These are phyloP conservation scores for Danielia reshetovae DNA, from an alignment of 805 yeast genomes.

Conservation along the genomic window DNA sequence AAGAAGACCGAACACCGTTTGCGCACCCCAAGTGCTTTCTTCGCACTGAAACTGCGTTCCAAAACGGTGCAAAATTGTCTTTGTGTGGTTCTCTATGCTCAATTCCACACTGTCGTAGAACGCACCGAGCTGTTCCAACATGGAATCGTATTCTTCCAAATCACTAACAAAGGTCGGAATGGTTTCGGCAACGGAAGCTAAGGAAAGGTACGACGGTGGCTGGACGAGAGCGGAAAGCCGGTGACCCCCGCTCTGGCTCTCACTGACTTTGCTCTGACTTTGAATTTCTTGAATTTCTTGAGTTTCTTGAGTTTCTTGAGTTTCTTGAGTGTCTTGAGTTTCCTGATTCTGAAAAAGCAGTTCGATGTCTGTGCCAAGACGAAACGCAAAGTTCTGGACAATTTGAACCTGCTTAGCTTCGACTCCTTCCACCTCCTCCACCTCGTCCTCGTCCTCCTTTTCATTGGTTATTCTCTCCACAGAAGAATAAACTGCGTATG, in stretches of 20 bases:
- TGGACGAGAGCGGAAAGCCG: too few species aligned
- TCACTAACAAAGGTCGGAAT: slow-evolving; percentile 21
- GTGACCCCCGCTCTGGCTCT: too few species aligned
- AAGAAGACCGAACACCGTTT: neutral
- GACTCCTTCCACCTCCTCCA: too few species aligned
- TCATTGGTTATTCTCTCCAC: too few species aligned
- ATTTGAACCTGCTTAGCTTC: too few species aligned
- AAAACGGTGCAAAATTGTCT: neutral
- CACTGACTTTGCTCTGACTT: too few species aligned
- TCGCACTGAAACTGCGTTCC: neutral
- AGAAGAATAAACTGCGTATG: too few species aligned
- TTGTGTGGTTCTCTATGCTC: neutral
- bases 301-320: too few species aligned
- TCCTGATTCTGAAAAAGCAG: neutral
- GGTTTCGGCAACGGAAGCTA: slow-evolving; percentile 17
- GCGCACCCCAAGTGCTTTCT: neutral
- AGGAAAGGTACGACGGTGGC: slow-evolving; percentile 7
- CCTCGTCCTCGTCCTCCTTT: neutral
- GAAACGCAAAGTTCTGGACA: slow-evolving; percentile 1
- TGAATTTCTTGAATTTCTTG: too few species aligned
- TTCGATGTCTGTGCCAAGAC: neutral
- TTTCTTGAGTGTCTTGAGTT: neutral
- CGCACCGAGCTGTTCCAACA: slow-evolving; percentile 28
- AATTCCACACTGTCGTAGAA: slow-evolving; percentile 4
- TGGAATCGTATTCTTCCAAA: slow-evolving; percentile 33